Evolutionary conservation across 2,329 filamentous ascomycete genomes (phyloP), one percentile per base, ranked within the genome.

Genomic region (Fusarium ramigenum): DNA sequence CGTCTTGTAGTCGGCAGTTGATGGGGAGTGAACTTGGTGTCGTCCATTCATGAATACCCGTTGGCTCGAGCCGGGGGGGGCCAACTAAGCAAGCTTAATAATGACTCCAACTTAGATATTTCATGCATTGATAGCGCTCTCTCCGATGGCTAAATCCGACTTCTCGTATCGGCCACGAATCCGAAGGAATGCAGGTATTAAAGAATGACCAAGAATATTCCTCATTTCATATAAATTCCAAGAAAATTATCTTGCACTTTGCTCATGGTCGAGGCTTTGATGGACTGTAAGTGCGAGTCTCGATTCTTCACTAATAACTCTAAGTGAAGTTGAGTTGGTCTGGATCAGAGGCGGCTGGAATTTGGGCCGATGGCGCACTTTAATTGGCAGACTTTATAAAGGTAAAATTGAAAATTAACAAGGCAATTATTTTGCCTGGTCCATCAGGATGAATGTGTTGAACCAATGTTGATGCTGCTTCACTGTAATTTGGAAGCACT

Each of bases 71-170:
- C n/a, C n/a, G n/a, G n/a, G n/a, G n/a, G n/a, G n/a, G n/a, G n/a
- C n/a, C n/a, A n/a, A n/a, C n/a, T n/a, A n/a, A n/a, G n/a, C n/a
- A n/a, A n/a, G n/a, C n/a, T n/a, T n/a, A n/a, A n/a, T n/a, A n/a
- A n/a, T 43, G 34, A 42, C 18, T 19, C 14, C 6, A 19, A 34
- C 49, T 36, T 19, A 8, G n/a, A n/a, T n/a, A n/a, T n/a, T 19
- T 3, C 11, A 50, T 54, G 28, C 44, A 47, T 53, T 44, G 18
- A 47, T 69, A 32, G 23, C 63, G 58, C 56, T 49, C 32, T 54
- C 28, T 9, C 46, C 47, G 53, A 64, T 39, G 57, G 52, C 56
- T 46, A 43, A 43, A 32, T 25, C 47, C 37, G 39, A 60, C n/a
- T n/a, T 32, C 28, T 40, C 30, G 58, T 42, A 32, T 56, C n/a